Evolutionary conservation across 1,284 basidiomycete species (phyloP).

Genomic region (Gymnopus androsaceus): DNA sequence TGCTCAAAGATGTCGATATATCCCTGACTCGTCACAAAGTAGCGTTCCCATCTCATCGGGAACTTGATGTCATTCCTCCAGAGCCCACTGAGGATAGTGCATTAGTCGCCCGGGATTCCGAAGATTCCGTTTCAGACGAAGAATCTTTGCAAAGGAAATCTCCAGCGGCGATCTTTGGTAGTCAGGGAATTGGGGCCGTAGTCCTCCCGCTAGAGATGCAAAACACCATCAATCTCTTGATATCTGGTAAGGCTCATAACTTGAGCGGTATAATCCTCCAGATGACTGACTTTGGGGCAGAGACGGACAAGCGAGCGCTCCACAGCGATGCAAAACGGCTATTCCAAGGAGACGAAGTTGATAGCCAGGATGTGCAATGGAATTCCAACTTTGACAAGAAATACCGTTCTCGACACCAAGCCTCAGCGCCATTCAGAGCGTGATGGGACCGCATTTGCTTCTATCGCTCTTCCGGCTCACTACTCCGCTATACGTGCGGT

Average conservation of each 20-base stretch:
- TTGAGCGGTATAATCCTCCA: slow-evolving; percentile 15
- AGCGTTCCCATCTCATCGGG: slow-evolving; percentile 37
- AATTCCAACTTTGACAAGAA: slow-evolving; percentile 50
- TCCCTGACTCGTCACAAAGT: slow-evolving; percentile 52
- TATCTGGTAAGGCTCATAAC: slow-evolving; percentile 49
- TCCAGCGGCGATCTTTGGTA: slow-evolving; percentile 80
- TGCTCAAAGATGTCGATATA: slow-evolving; percentile 68
- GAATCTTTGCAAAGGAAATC: slow-evolving; percentile 54
- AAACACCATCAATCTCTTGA: slow-evolving; percentile 55
- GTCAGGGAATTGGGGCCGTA: slow-evolving; percentile 67
- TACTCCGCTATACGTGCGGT: slow-evolving; percentile 73
- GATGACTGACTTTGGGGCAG: slow-evolving; percentile 40
- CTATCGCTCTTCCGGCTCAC: slow-evolving; percentile 74
- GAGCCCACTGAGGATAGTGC: slow-evolving; percentile 29
- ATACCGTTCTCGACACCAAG: slow-evolving; percentile 62
- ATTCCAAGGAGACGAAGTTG: slow-evolving; percentile 44
- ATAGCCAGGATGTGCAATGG: slow-evolving; percentile 45
- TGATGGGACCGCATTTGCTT: slow-evolving; percentile 75
- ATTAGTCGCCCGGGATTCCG: slow-evolving; percentile 16
- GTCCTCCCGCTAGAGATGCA: slow-evolving; percentile 71
- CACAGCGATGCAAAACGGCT: slow-evolving; percentile 72
- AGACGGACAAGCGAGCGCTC: slow-evolving; percentile 61
- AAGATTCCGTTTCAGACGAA: slow-evolving; percentile 35
- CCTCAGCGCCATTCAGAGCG: slow-evolving; percentile 58
- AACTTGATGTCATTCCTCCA: slow-evolving; percentile 51